These are phyloP conservation scores for Globisporangium ultimum DNA, from an alignment of 352 stramenopile species.

Conservation along the genomic window DNA sequence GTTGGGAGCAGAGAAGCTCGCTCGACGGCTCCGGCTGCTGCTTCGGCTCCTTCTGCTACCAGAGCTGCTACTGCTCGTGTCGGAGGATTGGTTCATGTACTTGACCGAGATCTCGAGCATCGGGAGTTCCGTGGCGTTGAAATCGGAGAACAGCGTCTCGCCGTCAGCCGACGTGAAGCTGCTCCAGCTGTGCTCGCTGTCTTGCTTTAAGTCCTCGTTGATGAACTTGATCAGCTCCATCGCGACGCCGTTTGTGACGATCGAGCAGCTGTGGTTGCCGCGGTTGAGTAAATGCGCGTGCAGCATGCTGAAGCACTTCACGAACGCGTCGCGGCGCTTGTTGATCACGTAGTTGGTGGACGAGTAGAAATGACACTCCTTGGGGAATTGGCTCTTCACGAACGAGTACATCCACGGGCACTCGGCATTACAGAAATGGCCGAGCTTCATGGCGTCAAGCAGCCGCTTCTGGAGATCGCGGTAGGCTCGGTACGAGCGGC, in stretches of 20 bases:
- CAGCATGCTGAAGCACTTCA: constrained; percentile 28
- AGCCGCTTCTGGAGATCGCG: constrained; percentile 42
- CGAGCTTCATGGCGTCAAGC: constrained; percentile 38
- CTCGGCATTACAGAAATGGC: constrained; percentile 55
- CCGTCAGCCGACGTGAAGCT: too few species aligned
- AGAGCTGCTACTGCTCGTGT: too few species aligned
- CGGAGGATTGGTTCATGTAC: too few species aligned
- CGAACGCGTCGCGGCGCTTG: constrained; percentile 19
- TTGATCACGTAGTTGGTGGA: constrained; percentile 3
- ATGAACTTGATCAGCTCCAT: constrained; percentile 21
- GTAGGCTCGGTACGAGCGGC: constrained; percentile 38
- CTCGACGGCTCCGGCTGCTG: too few species aligned
- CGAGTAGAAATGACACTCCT: constrained; percentile 25
- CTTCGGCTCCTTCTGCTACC: too few species aligned
- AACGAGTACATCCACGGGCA: constrained; percentile 68
- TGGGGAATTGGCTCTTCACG: constrained; percentile 59
- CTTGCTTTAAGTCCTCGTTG: not conserved
- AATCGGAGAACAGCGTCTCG: too few species aligned
- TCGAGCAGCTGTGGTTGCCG: constrained; percentile 33
- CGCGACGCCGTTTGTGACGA: constrained; percentile 28
- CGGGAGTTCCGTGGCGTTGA: not conserved
- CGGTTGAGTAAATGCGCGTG: constrained; percentile 28
- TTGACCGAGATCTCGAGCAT: not conserved
- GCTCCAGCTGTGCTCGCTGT: too few species aligned
- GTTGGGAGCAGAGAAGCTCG: not conserved